Percentiles rank a stretch among this genome's conserved stretches.
phyloP scores from a whole-genome alignment of 352 stramenopile species.

The Phytopythium cucurbitacearum region DNA sequence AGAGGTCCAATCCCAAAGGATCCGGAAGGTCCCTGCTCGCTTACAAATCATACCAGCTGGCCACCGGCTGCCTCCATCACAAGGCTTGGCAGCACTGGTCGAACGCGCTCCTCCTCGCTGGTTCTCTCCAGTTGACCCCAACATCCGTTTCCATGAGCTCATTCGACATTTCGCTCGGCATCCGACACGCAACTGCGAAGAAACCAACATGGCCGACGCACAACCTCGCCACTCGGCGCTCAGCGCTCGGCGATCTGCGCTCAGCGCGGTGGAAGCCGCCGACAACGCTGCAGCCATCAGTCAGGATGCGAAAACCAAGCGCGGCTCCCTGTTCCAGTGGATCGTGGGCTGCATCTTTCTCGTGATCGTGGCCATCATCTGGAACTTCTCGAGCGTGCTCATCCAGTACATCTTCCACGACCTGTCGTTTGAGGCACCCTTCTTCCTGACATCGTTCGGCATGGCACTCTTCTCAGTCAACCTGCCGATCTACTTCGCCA shows the following conservation, averaged over 20 bases:
- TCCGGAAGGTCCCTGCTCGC: too few species aligned
- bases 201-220: not conserved
- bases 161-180: constrained; percentile 1
- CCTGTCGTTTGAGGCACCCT: constrained; percentile 71
- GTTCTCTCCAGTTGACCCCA: not conserved
- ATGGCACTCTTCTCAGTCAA: constrained; percentile 77
- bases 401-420: constrained; percentile 88
- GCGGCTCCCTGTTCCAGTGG: constrained; percentile 52
- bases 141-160: not conserved
- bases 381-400: constrained; percentile 77
- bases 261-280: not conserved
- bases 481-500: constrained; percentile 65
- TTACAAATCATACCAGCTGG: too few species aligned
- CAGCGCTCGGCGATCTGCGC: not conserved
- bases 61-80: too few species aligned
- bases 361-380: constrained; percentile 64
- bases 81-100: too few species aligned
- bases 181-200: too few species aligned
- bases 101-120: too few species aligned
- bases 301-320: constrained; percentile 8
- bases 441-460: constrained; percentile 83
- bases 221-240: not conserved
- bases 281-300: not conserved
- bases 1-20: too few species aligned
- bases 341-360: constrained; percentile 60